Evolutionary conservation across 345 rosid genomes (phyloP).

Genomic region (Rhodamnia rubescens): DNA sequence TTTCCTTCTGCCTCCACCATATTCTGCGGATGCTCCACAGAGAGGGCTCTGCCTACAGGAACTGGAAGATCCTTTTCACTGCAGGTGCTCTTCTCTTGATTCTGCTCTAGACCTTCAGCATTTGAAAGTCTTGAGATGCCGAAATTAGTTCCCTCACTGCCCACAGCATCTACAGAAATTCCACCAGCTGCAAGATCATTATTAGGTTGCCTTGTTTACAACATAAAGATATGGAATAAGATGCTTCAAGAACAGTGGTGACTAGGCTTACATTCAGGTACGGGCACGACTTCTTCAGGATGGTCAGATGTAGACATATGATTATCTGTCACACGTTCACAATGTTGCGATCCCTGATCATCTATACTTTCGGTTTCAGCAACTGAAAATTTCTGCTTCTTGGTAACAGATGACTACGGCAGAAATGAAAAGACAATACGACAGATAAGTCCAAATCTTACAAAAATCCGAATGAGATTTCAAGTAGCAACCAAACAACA

Average conservation of each 20-base stretch:
- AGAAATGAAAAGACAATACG: neutral
- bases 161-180: constrained; percentile 14
- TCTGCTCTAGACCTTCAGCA: constrained; percentile 12
- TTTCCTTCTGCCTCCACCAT: neutral
- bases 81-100: constrained; percentile 18
- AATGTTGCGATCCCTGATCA: constrained; percentile 11
- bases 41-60: constrained; percentile 7
- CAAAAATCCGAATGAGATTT: neutral
- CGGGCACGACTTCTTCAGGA: neutral
- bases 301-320: neutral
- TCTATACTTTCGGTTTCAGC: constrained; percentile 4
- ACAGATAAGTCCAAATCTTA: neutral
- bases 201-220: neutral
- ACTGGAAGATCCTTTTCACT: constrained; percentile 1
- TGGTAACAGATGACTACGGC: constrained; percentile 17
- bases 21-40: constrained; percentile 3
- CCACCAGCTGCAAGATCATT: neutral
- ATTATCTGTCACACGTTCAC: neutral
- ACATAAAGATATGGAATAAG: neutral
- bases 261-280: neutral
- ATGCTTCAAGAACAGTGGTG: neutral
- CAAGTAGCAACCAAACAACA: neutral
- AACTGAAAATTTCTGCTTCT: constrained; percentile 13
- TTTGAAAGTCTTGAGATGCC: constrained; percentile 18
- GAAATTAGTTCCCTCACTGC: constrained; percentile 2